Base-by-base conservation (phyloP, 2,329 filamentous ascomycete species). In the Teratosphaeria gauchensis region DNA sequence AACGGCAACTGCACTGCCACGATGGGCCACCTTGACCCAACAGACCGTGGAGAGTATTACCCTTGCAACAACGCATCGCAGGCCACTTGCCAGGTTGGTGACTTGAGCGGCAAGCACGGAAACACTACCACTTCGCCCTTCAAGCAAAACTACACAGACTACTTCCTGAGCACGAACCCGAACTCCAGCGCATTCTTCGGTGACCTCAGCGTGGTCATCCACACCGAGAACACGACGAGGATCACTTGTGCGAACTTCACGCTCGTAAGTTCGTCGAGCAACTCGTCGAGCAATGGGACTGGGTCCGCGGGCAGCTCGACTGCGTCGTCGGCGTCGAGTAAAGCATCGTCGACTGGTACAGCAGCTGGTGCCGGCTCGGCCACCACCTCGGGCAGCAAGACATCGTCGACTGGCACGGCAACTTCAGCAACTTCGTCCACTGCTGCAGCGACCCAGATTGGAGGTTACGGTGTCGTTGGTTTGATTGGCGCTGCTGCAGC, bases 31-130 rank as follows among this genome's bases (percentile, higher is more conserved):
- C 80, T 90, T 12, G 87, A 92, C 68, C 88, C 89, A 19, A 89
- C 80, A 71, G 70, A 78, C 55, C 85, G 86, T 55, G 84, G 83
- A 62, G 83, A 90, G 68, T 73, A 73, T 1, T 77, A 84, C 4
- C 66, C 80, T 4, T 92, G 89, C 74, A 78, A 90, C 67, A 42
- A 74, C 11, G 65, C 70, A 9, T 69, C 75, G 6, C 85, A 85
- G 7, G 73, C 81, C 61, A 84, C 82, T 9, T 94, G 89, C 76
- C 84, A 92, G 74, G 83, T 89, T 11, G 89, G 89, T 63, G 89
- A 92, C 71, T 77, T 91, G 58, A 82, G 83, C 65, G 89, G 89
- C 69, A 92, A 92, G 76, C 77, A 87, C 67, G 87, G 87, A 62
- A 78, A 61, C 51, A 81, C 88, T 66, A 55, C 55, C 3, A 19